These are phyloP conservation scores for Naganishia antarctica DNA, from an alignment of 768 basidiomycete genomes.

Conservation along the genomic window DNA sequence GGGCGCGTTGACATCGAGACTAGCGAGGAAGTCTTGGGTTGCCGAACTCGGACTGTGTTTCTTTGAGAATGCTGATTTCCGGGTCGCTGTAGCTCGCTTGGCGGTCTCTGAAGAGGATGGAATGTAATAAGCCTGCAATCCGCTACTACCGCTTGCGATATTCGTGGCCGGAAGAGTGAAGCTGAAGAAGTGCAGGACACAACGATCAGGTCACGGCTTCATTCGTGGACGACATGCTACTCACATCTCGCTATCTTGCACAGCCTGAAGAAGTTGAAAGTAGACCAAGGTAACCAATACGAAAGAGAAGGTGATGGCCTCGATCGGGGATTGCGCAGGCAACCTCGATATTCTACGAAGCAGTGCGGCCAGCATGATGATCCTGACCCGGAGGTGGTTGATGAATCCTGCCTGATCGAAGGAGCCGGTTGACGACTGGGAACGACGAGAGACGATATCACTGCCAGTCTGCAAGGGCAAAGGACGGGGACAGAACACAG, in stretches of 20 bases:
- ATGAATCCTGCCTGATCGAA: neutral
- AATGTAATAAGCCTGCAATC: constrained; percentile 13
- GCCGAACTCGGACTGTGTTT: constrained; percentile 20
- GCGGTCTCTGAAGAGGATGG: constrained; percentile 19
- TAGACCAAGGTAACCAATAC: constrained; percentile 87
- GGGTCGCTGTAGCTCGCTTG: neutral
- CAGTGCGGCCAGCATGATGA: constrained; percentile 17
- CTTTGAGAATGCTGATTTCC: constrained; percentile 11
- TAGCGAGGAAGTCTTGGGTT: neutral
- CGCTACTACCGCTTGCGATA: neutral
- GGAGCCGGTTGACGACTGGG: constrained; percentile 19
- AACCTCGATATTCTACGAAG: constrained; percentile 20
- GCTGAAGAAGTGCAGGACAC: neutral
- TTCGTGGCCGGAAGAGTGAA: constrained; percentile 19
- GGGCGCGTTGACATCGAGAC: constrained; percentile 5
- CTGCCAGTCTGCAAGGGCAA: neutral
- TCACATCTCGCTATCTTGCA: constrained; percentile 70
- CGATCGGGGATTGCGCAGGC: constrained; percentile 50
- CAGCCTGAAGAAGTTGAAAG: constrained; percentile 83
- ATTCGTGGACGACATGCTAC: too few species aligned
- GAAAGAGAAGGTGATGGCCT: constrained; percentile 84
- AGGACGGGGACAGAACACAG: neutral
- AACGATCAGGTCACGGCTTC: too few species aligned
- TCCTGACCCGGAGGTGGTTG: neutral
- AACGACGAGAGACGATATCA: neutral